Evolutionary conservation across 176 grass and related monocot genomes (phyloP).

Genomic region (Triticum dicoccoides): DNA sequence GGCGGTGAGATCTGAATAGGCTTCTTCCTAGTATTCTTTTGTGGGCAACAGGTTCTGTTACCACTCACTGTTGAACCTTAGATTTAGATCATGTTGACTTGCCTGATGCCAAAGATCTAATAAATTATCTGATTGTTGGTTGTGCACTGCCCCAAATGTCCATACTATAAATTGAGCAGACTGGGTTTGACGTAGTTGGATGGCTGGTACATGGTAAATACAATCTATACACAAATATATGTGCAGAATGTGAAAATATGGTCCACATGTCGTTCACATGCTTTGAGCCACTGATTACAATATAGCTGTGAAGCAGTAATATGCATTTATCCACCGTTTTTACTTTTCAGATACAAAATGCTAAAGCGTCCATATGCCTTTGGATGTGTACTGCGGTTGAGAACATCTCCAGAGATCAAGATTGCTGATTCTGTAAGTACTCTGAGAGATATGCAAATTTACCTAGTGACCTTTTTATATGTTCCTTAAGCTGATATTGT

Average conservation of each 20-base stretch:
- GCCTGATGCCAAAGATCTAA: background rate
- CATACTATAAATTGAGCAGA: background rate
- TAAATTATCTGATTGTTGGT: background rate
- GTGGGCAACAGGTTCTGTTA: background rate
- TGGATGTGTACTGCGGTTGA: slow-evolving; percentile 80
- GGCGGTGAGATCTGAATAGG: background rate
- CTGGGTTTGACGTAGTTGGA: background rate
- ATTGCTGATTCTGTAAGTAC: slow-evolving; percentile 73
- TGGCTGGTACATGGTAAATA: background rate
- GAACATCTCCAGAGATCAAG: slow-evolving; percentile 95
- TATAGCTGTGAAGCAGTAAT: slow-evolving; percentile 24
- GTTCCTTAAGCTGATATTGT: slow-evolving; percentile 19
- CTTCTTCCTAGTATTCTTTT: background rate
- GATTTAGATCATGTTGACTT: slow-evolving; percentile 22
- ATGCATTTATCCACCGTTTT: background rate
- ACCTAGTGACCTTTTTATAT: slow-evolving; percentile 11
- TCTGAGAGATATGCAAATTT: slow-evolving; percentile 8
- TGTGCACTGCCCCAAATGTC: slow-evolving; percentile 6
- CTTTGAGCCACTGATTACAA: slow-evolving; percentile 8
- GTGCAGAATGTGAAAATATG: slow-evolving; percentile 1
- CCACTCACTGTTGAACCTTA: background rate
- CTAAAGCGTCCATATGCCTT: slow-evolving; percentile 94
- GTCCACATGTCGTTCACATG: background rate
- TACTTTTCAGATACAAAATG: slow-evolving; percentile 72
- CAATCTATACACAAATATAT: background rate